Conservation (phyloP, 176 grass and related monocot species). For the Phyllostachys edulis region DNA sequence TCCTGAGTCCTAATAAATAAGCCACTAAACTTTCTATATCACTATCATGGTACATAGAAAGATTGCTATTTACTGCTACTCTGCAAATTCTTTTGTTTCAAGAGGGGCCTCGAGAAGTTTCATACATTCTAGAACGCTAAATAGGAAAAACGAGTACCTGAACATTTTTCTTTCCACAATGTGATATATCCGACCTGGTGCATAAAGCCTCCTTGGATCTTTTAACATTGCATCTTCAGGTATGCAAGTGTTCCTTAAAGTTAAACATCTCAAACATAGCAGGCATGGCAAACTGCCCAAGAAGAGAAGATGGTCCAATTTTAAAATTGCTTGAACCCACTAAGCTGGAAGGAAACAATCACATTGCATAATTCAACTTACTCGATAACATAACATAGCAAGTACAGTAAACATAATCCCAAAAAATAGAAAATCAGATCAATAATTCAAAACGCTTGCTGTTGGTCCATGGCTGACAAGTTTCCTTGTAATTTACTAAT, state of each 20-base stretch:
- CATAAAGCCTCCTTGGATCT: conserved; percentile 96
- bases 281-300: conserved; percentile 80
- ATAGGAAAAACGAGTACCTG: conserved; percentile 42
- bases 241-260: conserved; percentile 87
- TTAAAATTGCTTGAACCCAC: conserved; percentile 31
- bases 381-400: not conserved
- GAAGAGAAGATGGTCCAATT: conserved; percentile 30
- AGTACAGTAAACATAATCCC: not conserved
- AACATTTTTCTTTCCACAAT: conserved; percentile 86
- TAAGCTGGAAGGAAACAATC: conserved; percentile 34
- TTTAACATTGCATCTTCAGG: conserved; percentile 73
- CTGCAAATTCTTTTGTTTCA: not conserved
- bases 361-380: conserved; percentile 16
- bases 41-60: not conserved
- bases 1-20: not conserved
- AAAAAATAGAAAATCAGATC: not conserved
- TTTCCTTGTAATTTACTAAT: not conserved
- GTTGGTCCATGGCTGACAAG: not conserved
- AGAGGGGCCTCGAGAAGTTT: not conserved
- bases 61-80: not conserved
- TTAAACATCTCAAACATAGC: conserved; percentile 77
- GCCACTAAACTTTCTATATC: not conserved
- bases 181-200: conserved; percentile 86
- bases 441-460: not conserved
- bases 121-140: not conserved